Evolutionary conservation across 2,329 filamentous ascomycete species (phyloP), one percentile per base, ranked within the genome.

Genomic region (Diaporthe eres): DNA sequence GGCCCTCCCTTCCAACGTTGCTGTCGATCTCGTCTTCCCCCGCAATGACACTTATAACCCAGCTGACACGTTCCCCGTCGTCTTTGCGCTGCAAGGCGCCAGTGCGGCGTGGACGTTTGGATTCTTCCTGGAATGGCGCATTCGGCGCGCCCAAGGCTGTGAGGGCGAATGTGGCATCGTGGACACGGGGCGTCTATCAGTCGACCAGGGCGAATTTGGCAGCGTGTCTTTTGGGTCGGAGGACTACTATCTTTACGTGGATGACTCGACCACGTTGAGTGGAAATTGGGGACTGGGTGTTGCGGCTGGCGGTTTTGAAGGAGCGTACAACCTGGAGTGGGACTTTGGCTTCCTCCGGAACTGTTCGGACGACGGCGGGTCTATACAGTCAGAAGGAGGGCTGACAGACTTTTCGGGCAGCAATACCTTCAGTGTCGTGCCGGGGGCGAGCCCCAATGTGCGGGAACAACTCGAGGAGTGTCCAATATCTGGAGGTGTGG

Each of bases 41-140:
- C 82, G 81, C 74, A 82, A 83, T 77, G 79, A 79, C 61, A 82
- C 80, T 13, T 82, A 82, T 44, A 79, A 76, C 77, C 80, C 80
- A 1, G 74, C 77, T 1, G 57, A 76, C 17, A 34, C 72, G 4
- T 81, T 82, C 71, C 81, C 82, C 67, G 71, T 83, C 44, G 76
- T 83, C 25, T 81, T 82, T 61, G 82, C 80, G 0, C 44, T 83
- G 10, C 79, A 79, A 72, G 82, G 82, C 72, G 65, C 79, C 55
- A 72, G 70, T 22, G 70, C 70, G 2, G 70, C 70, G 5, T 72
- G 70, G 70, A 61, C 70, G 1, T 60, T 61, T 61, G 70, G 70
- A 6, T 72, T 72, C 55, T 72, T 19, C 42, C 25, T 72, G 15
- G 42, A 60, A 1, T 72, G 70, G 70, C 70, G 55, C 7, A 72